phyloP scores from a whole-genome alignment of 768 basidiomycete species.

The Multifurca ochricompacta region DNA sequence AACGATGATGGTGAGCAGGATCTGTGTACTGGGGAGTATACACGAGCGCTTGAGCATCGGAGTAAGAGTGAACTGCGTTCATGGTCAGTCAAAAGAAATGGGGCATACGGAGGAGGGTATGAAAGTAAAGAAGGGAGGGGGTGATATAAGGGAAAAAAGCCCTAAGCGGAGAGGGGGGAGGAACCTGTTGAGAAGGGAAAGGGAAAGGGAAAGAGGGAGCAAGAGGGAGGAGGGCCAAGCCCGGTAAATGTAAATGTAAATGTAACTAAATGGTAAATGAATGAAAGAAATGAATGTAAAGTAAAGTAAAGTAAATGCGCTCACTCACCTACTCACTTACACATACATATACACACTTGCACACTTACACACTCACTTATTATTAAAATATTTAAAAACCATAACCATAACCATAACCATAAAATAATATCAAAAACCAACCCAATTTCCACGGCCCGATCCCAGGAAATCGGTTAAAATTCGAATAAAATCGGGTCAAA shows the following conservation, averaged over 20 bases:
- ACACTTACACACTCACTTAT: neutral
- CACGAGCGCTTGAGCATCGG: slow-evolving; percentile 17
- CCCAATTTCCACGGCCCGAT: neutral
- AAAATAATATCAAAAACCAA: too few species aligned
- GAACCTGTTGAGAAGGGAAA: slow-evolving; percentile 13
- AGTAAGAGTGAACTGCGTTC: slow-evolving; percentile 19
- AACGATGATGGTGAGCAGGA: slow-evolving; percentile 19
- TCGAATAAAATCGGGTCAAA: too few species aligned
- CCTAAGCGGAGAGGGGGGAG: slow-evolving; percentile 4
- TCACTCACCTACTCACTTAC: too few species aligned
- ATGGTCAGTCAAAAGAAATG: slow-evolving; percentile 15
- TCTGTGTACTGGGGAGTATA: slow-evolving; percentile 19
- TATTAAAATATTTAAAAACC: too few species aligned
- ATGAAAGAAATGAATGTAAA: too few species aligned
- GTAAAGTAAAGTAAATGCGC: too few species aligned
- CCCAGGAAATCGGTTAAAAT: neutral
- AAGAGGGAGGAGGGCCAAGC: slow-evolving; percentile 14
- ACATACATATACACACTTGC: too few species aligned
- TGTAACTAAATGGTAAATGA: too few species aligned
- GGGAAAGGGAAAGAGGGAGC: neutral
- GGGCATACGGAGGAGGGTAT: slow-evolving; percentile 19
- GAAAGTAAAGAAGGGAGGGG: slow-evolving; percentile 4
- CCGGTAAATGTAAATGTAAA: too few species aligned
- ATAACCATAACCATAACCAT: too few species aligned
- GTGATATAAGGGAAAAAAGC: slow-evolving; percentile 16